phyloP scores from a whole-genome alignment of 345 rosid genomes.

The Hibiscus mutabilis region DNA sequence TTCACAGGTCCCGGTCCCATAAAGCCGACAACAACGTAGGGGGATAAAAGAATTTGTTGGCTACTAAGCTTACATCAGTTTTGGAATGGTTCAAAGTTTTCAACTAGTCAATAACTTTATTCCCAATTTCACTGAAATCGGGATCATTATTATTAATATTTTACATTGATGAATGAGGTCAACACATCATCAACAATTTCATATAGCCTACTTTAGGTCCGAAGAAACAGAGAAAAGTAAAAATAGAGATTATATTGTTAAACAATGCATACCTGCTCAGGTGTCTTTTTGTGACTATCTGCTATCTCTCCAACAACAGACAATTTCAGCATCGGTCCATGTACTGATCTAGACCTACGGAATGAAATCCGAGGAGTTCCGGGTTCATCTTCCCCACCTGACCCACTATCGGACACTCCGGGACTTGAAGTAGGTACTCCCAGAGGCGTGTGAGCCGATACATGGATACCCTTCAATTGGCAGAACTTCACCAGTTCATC shows the following conservation, averaged over 20 bases:
- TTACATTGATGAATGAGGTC: not conserved
- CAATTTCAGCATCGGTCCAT: constrained; percentile 62
- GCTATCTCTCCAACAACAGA: constrained; percentile 52
- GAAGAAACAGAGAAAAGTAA: not conserved
- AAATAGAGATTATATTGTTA: not conserved
- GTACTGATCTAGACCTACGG: constrained; percentile 59
- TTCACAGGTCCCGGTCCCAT: not conserved
- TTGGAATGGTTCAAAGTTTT: not conserved
- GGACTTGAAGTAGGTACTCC: constrained; percentile 53
- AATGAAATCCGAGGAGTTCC: constrained; percentile 60
- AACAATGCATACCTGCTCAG: constrained; percentile 43
- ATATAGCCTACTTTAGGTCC: too few species aligned
- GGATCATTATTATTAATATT: not conserved
- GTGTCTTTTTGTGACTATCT: constrained; percentile 40
- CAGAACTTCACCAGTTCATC: constrained; percentile 60
- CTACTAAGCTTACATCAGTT: not conserved
- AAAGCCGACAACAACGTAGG: not conserved
- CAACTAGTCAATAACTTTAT: not conserved
- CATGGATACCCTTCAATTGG: constrained; percentile 50
- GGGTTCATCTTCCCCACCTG: constrained; percentile 56
- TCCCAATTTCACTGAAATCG: not conserved
- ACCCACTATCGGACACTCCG: constrained; percentile 50
- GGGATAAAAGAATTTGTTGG: not conserved
- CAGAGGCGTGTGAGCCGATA: constrained; percentile 63
- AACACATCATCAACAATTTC: not conserved